Base-by-base conservation (phyloP, 306 rosid species). In the Glycyrrhiza uralensis region DNA sequence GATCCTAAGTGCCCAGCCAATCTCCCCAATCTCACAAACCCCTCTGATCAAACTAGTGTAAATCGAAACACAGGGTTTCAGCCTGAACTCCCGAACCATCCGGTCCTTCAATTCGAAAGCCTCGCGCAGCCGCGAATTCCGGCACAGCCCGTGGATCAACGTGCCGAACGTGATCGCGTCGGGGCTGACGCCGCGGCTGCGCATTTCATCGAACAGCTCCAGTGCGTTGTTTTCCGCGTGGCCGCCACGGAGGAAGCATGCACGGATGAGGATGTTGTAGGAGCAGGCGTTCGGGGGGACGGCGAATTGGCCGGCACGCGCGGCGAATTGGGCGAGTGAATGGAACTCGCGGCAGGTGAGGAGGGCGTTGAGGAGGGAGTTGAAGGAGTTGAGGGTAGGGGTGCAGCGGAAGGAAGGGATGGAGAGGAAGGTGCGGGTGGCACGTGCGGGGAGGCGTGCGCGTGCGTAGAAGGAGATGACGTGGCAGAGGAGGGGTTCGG, bases 401-500 rank as follows among this genome's bases (percentile, higher is more conserved):
- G 30, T n/a, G 83, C 89, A 85, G 47, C 79, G 83, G 19, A 82
- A 89, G 10, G 80, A 66, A 0, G 90, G 88, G 51, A 88, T 72
- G 77, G 81, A 75, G 13, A 82, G 85, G 50, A 87, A 90, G 61
- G 80, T 6, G 13, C 71, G 86, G 50, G 85, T 3, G 63, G 96
- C 98, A 2, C 75, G 77, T 28, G 88, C 61, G 6, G 85, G 84
- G 61, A 80, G 96, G 38, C 84, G 81, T 8, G 91, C 95, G 45
- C 87, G 85, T 29, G 82, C 89, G 45, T 88, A 92, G 80, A 28
- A 84, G 30, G 85, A 36, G 69, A 92, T 90, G 74, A 90, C 92
- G 74, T 88, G 84, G 82, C 96, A 88, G 76, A 90, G 76, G 83
- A 90, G 80, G 33, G 83, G 87, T 32, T 92, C 96, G 0, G 80